phyloP scores from a whole-genome alignment of 805 yeast species.

The Candida hungchunana region DNA sequence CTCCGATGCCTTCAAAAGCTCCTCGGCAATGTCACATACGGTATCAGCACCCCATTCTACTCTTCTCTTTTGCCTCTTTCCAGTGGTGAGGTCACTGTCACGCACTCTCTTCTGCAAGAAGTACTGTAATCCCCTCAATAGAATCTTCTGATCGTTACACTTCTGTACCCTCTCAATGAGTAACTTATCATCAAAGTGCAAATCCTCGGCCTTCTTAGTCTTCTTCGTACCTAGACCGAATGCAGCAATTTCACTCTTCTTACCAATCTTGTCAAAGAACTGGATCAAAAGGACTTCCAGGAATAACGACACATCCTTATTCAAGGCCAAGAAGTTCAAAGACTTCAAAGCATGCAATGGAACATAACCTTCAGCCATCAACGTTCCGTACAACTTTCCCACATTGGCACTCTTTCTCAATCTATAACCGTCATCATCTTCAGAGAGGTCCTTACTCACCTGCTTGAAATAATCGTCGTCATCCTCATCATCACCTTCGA shows the following conservation, averaged over 20 bases:
- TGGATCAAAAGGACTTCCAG: conserved; percentile 70
- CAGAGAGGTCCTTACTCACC: conserved; percentile 30
- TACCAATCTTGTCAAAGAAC: conserved; percentile 60
- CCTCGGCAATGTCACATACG: conserved; percentile 50
- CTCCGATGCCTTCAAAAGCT: conserved; percentile 27
- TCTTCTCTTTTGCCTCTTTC: conserved; percentile 51
- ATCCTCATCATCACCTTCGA: conserved; percentile 52
- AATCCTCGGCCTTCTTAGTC: conserved; percentile 31
- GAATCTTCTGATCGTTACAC: conserved; percentile 52
- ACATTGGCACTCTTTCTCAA: conserved; percentile 60
- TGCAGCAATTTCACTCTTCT: conserved; percentile 44
- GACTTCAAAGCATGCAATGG: conserved; percentile 70
- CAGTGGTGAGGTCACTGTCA: conserved; percentile 43
- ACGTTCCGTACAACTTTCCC: conserved; percentile 75
- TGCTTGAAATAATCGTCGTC: conserved; percentile 28
- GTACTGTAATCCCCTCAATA: conserved; percentile 64
- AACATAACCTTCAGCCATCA: conserved; percentile 70
- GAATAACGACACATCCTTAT: conserved; percentile 59
- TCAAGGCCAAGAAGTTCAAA: conserved; percentile 64
- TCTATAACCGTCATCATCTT: conserved; percentile 48
- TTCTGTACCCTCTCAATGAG: conserved; percentile 48
- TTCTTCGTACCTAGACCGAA: conserved; percentile 29
- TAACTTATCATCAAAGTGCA: conserved; percentile 42
- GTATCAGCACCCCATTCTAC: conserved; percentile 65
- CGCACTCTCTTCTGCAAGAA: conserved; percentile 48